These are phyloP conservation scores for Ziziphus jujuba DNA, from an alignment of 306 rosid species.

Conservation along the genomic window DNA sequence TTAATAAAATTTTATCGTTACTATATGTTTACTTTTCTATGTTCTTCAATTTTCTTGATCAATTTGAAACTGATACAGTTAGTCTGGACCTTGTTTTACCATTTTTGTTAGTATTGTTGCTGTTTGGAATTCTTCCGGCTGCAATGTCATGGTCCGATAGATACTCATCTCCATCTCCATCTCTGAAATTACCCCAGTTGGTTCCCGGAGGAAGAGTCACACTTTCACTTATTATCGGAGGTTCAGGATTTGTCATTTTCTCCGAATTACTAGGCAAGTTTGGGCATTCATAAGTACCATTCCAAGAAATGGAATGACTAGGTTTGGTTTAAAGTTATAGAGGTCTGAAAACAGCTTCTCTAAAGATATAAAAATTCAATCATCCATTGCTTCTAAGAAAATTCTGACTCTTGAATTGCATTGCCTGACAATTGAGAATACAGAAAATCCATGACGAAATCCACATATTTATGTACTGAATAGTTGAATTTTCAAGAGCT, in stretches of 20 bases:
- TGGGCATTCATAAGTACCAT: constrained; percentile 34
- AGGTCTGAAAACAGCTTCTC: too few species aligned
- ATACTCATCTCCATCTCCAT: constrained; percentile 44
- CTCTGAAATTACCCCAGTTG: constrained; percentile 48
- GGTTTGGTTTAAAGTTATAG: too few species aligned
- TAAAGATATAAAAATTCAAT: background rate
- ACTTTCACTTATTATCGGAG: constrained; percentile 59
- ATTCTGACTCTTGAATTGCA: background rate
- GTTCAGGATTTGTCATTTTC: constrained; percentile 59
- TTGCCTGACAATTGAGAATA: too few species aligned
- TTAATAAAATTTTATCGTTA: background rate
- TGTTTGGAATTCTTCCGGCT: constrained; percentile 76
- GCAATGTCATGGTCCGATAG: constrained; percentile 83
- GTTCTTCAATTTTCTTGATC: background rate
- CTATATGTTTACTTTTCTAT: background rate
- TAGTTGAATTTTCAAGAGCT: too few species aligned
- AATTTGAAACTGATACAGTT: constrained; percentile 4
- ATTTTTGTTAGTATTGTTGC: constrained; percentile 54
- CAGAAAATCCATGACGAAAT: too few species aligned
- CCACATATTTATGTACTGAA: too few species aligned
- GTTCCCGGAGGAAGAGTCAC: constrained; percentile 88
- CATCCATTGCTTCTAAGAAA: background rate
- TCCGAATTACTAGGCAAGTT: constrained; percentile 59
- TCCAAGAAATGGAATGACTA: too few species aligned
- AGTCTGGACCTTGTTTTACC: constrained; percentile 18